phyloP scores from a whole-genome alignment of 2,329 filamentous ascomycete genomes.

The Keithomyces neogunnii region DNA sequence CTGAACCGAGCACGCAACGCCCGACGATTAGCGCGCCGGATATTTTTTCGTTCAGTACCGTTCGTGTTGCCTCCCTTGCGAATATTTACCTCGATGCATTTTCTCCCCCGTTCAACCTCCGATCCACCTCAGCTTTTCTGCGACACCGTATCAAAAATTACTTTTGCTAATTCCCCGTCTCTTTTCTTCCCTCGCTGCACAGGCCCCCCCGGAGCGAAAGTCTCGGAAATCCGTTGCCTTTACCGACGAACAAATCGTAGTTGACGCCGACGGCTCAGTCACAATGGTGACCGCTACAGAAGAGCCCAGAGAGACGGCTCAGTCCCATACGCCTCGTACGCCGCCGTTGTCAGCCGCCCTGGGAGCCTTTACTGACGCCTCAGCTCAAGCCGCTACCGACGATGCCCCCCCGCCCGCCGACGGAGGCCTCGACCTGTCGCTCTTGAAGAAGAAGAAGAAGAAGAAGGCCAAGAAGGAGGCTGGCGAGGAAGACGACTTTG shows the following conservation, averaged over 20 bases:
- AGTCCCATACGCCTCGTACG: slow-evolving; percentile 68
- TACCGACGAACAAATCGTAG: slow-evolving; percentile 76
- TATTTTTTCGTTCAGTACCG: not conserved
- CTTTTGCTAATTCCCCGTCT: not conserved
- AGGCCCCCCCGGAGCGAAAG: slow-evolving; percentile 46
- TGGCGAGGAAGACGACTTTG: slow-evolving; percentile 55
- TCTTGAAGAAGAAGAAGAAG: slow-evolving; percentile 92
- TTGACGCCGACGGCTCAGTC: slow-evolving; percentile 83
- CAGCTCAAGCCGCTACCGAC: slow-evolving; percentile 34
- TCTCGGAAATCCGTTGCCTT: slow-evolving; percentile 92
- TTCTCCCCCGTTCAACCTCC: not conserved
- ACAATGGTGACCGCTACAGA: slow-evolving; percentile 65
- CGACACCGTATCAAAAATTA: not conserved
- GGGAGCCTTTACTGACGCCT: slow-evolving; percentile 44
- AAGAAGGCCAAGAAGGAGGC: slow-evolving; percentile 56
- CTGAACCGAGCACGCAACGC: not conserved
- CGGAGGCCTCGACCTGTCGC: slow-evolving; percentile 46
- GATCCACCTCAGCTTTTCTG: not conserved
- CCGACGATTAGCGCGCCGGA: not conserved
- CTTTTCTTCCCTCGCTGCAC: not conserved
- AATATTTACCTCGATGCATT: not conserved
- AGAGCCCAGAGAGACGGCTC: slow-evolving; percentile 71
- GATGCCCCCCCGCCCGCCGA: slow-evolving; percentile 41
- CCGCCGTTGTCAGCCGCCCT: slow-evolving; percentile 48
- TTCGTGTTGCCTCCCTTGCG: not conserved